phyloP scores from a whole-genome alignment of 345 rosid genomes.

The Iberis pinnata region DNA sequence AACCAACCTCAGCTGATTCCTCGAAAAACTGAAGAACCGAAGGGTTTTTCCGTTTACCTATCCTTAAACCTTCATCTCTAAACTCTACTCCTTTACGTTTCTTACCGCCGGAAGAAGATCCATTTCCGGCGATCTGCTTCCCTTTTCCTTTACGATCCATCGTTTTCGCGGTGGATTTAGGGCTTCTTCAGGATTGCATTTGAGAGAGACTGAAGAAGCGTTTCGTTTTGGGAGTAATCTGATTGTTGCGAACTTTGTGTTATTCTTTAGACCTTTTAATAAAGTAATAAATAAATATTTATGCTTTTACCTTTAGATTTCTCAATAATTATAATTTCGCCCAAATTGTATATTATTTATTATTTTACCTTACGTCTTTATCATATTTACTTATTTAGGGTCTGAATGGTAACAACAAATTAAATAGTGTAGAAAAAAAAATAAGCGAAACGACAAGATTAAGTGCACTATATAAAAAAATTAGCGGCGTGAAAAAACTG shows the following conservation, averaged over 20 bases:
- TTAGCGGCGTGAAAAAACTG: no score
- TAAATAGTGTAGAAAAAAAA: no score
- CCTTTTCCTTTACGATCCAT: constrained; percentile 34
- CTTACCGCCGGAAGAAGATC: constrained; percentile 23
- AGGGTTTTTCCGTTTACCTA: constrained; percentile 39
- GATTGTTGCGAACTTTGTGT: constrained; percentile 2
- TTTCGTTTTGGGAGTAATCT: background rate
- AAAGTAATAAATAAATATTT: no score
- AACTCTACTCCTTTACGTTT: constrained; percentile 27
- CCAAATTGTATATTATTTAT: no score
- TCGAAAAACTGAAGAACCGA: constrained; percentile 60
- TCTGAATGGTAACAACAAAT: no score
- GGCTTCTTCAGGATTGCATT: background rate
- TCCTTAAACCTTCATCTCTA: constrained; percentile 33
- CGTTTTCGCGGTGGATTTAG: constrained; percentile 13
- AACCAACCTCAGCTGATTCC: constrained; percentile 44
- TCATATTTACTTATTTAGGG: no score
- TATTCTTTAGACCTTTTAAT: no score
- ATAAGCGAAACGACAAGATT: no score
- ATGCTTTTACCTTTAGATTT: no score
- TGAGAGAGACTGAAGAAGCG: constrained; percentile 11
- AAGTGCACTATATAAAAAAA: no score
- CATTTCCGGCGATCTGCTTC: constrained; percentile 33
- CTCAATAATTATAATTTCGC: no score
- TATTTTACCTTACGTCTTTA: no score